Conservation (phyloP, 2,329 filamentous ascomycete genomes). For the Grosmannia serpens region DNA sequence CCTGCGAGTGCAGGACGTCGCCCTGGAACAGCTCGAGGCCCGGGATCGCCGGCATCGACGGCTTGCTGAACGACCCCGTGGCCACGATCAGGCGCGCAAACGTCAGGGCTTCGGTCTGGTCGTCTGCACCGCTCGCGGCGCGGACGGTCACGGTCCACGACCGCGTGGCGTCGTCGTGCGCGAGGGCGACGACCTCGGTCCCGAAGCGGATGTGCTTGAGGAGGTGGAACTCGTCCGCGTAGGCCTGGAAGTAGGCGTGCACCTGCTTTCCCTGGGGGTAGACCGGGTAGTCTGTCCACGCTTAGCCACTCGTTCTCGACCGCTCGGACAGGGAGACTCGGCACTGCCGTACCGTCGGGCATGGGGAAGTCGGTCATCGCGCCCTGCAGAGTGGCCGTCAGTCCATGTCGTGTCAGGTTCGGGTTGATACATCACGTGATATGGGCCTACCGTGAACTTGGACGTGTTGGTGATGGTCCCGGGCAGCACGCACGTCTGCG, state of each 20-base stretch:
- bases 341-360: slow-evolving; percentile 20
- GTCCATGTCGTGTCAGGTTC: too few relatives aligned
- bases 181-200: slow-evolving; percentile 3
- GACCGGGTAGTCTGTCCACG: neutral
- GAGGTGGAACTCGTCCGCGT: slow-evolving; percentile 14
- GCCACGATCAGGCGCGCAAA: slow-evolving; percentile 10
- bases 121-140: neutral
- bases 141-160: slow-evolving; percentile 2
- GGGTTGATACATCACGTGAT: neutral
- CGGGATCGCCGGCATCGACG: slow-evolving; percentile 3
- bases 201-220: slow-evolving; percentile 8
- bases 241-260: slow-evolving; percentile 27
- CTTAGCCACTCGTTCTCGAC: neutral
- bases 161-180: slow-evolving; percentile 4
- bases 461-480: slow-evolving; percentile 22
- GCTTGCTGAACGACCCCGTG: slow-evolving; percentile 8
- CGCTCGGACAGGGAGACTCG: slow-evolving; percentile 7
- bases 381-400: too few relatives aligned
- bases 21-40: slow-evolving; percentile 14
- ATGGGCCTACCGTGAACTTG: slow-evolving; percentile 13
- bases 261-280: slow-evolving; percentile 10
- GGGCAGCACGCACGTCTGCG: slow-evolving; percentile 22
- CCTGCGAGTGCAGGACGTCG: slow-evolving; percentile 26
- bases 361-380: slow-evolving; percentile 30
- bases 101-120: neutral